Percentiles rank a stretch among this genome's conserved stretches.
Conservation (phyloP, 345 rosid genomes). For the Litchi chinensis region DNA sequence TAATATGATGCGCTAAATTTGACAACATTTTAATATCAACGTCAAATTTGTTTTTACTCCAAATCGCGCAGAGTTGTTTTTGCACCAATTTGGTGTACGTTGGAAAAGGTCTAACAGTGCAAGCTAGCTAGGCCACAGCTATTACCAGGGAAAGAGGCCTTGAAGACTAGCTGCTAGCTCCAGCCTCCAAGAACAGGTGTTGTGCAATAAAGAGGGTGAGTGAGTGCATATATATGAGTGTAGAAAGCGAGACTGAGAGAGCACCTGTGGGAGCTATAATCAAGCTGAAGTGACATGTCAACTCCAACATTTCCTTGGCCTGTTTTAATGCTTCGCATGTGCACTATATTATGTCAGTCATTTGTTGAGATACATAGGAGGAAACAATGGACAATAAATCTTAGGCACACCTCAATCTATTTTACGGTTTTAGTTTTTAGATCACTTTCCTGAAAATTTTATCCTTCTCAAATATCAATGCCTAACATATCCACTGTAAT, state of each 20-base stretch:
- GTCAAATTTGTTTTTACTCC: too few species aligned
- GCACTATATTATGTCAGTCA: constrained; percentile 27
- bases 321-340: constrained; percentile 28
- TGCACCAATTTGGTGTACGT: too few species aligned
- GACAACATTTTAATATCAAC: too few species aligned
- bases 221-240: not conserved
- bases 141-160: not conserved
- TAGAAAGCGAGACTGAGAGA: not conserved
- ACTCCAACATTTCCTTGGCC: not conserved
- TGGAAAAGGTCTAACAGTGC: not conserved
- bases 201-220: constrained; percentile 18
- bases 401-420: not conserved
- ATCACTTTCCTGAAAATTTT: not conserved
- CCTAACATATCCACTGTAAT: not conserved
- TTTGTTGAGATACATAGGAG: constrained; percentile 1
- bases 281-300: constrained; percentile 14
- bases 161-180: not conserved
- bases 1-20: too few species aligned
- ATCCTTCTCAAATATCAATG: constrained; percentile 15
- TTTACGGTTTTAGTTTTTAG: not conserved
- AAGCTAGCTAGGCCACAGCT: not conserved
- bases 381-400: constrained; percentile 2
- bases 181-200: not conserved
- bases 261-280: constrained; percentile 18
- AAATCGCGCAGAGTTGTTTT: too few species aligned